Evolutionary conservation across 2,329 filamentous ascomycete species (phyloP).

Genomic region (Eutypa lata): DNA sequence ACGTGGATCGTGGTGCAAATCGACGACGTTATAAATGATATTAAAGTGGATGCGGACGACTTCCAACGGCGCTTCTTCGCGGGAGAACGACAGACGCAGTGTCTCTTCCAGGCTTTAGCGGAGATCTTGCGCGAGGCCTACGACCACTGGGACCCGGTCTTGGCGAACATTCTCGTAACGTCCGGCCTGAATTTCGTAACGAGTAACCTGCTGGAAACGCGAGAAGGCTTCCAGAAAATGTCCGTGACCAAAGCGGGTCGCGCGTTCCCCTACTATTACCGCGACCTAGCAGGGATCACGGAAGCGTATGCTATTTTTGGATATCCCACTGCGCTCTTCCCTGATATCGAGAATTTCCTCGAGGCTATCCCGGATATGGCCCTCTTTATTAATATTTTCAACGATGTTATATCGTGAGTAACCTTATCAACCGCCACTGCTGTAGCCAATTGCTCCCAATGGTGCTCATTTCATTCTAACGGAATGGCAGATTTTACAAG

Average conservation of each 20-base stretch:
- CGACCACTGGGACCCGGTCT: conserved; percentile 14
- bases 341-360: conserved; percentile 12
- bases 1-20: conserved; percentile 20
- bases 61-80: conserved; percentile 16
- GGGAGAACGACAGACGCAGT: conserved; percentile 14
- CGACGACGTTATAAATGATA: conserved; percentile 17
- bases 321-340: conserved; percentile 15
- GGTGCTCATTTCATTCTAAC: conserved; percentile 2
- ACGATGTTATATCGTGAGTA: conserved; percentile 21
- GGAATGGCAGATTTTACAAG: conserved; percentile 15
- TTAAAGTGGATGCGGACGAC: conserved; percentile 11
- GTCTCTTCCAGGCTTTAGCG: conserved; percentile 12
- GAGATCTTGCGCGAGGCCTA: conserved; percentile 13
- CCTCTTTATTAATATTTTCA: conserved; percentile 17
- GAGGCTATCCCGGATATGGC: conserved; percentile 21
- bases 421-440: background rate
- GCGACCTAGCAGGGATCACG: conserved; percentile 17
- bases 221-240: conserved; percentile 16
- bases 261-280: conserved; percentile 16
- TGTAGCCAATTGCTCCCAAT: too few relatives aligned
- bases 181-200: conserved; percentile 19
- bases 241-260: conserved; percentile 8
- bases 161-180: conserved; percentile 14
- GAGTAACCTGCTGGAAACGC: conserved; percentile 17
- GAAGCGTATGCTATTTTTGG: conserved; percentile 19